A percentile compares a stretch with the other conserved stretches of the same genome.
These are phyloP conservation scores for Dioszegia crocea DNA, from an alignment of 768 basidiomycete species.

Conservation along the genomic window DNA sequence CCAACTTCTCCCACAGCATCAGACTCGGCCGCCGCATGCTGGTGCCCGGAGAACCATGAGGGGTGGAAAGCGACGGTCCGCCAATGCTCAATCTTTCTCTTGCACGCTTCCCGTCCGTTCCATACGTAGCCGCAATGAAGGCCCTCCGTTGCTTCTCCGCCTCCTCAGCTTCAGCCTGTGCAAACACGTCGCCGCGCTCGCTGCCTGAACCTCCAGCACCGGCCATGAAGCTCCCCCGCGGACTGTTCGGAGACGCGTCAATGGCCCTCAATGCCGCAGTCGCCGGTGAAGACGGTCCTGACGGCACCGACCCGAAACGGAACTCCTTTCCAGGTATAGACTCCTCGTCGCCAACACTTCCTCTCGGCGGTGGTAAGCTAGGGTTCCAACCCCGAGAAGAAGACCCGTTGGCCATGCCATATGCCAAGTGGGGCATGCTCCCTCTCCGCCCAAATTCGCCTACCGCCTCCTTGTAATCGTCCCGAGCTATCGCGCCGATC, in stretches of 20 bases:
- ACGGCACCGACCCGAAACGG: constrained; percentile 31
- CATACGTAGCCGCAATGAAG: constrained; percentile 45
- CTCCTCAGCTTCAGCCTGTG: constrained; percentile 41
- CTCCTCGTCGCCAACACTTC: constrained; percentile 30
- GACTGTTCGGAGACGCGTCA: constrained; percentile 22
- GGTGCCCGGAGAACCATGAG: constrained; percentile 6
- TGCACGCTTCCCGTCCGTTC: constrained; percentile 32
- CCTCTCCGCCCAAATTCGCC: constrained; percentile 25
- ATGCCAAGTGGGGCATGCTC: constrained; percentile 35
- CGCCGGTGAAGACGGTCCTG: constrained; percentile 15
- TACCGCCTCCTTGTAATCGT: not conserved
- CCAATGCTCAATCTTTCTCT: constrained; percentile 38
- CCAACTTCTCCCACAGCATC: constrained; percentile 40
- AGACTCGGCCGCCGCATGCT: constrained; percentile 29
- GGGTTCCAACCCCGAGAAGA: constrained; percentile 27
- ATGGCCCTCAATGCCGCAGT: constrained; percentile 19
- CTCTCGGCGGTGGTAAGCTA: constrained; percentile 27
- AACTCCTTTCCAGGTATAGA: constrained; percentile 18
- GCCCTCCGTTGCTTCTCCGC: constrained; percentile 46
- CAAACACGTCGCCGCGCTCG: constrained; percentile 26
- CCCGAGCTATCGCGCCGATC: not conserved
- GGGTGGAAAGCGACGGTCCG: constrained; percentile 6
- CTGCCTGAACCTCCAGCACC: not conserved
- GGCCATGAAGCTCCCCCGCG: constrained; percentile 9
- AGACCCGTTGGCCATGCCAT: constrained; percentile 25